Base-by-base conservation (phyloP, 139 green algal species). In the Deuterostichococcus epilithicus region DNA sequence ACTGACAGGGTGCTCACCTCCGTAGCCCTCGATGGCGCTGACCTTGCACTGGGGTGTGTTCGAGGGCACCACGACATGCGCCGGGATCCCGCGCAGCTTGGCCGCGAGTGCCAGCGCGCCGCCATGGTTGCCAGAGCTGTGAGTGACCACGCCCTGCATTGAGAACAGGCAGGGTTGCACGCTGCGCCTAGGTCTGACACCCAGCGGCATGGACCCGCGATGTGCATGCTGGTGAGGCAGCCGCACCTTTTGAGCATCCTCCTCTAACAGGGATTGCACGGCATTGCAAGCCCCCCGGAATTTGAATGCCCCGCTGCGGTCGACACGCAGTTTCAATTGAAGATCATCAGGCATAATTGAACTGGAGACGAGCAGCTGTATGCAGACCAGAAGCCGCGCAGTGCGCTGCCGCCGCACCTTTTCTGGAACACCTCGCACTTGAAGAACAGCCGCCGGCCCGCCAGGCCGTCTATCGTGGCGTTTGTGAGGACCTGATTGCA, bases 51-150 rank as follows among this genome's bases (percentile, higher is more conserved):
- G 42, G 0, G 92, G 91, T 8, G 90, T 86, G 75, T 86, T 82
- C 0, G 33, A 26, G 0, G 92, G 92, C 71, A 96, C 81, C 5
- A 96, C 87, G 23, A 97, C 92, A 74, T 90, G 60, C 0, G 90
- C 89, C 0, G 86, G 80, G n/a, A 95, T 88, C 47, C 86, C 85
- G 0, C 86, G 74, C 78, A 91, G 44, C 32, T 85, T 63, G 0
- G 88, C 89, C 6, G 89, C 88, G 3, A 83, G 47, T 0, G 86
- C 86, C 18, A 93, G 39, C 0, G 87, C 88, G 0, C 77, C 84
- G 0, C 85, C 92, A 80, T 95, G 91, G 79, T 95, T 95, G 42
- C 91, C 91, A 28, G 72, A 84, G 70, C 74, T 84, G 76, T 96
- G 91, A 1, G 89, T 93, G 0, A 91, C 85, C 3, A 96, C 91